phyloP scores from a whole-genome alignment of 2,329 filamentous ascomycete species.

The Aspergillus alliaceus region DNA sequence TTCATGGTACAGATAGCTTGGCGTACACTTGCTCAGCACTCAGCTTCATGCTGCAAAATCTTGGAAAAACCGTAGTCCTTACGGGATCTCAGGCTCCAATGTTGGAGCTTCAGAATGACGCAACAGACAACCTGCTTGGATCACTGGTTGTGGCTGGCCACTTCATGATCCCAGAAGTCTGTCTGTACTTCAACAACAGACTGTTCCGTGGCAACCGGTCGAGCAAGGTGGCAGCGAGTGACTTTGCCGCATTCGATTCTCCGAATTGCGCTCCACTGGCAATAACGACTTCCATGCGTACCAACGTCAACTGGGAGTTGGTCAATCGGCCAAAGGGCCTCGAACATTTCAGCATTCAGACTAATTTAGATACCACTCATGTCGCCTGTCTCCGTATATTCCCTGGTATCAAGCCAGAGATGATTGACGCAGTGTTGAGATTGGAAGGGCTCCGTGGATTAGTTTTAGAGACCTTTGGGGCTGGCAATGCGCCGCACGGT shows the following conservation, averaged over 20 bases:
- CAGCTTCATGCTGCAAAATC: slow-evolving; percentile 88
- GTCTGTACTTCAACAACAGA: slow-evolving; percentile 89
- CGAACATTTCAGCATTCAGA: slow-evolving; percentile 71
- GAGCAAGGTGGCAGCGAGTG: slow-evolving; percentile 82
- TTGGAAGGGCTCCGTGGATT: slow-evolving; percentile 76
- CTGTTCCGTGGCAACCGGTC: slow-evolving; percentile 85
- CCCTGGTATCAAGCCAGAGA: slow-evolving; percentile 88
- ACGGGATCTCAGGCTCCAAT: slow-evolving; percentile 84
- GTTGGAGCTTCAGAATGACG: slow-evolving; percentile 86
- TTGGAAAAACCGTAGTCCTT: slow-evolving; percentile 87
- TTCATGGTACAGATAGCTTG: slow-evolving; percentile 87
- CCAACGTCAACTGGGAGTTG: slow-evolving; percentile 77
- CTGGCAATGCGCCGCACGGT: slow-evolving; percentile 85
- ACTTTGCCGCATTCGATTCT: slow-evolving; percentile 83
- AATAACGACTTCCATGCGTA: slow-evolving; percentile 75
- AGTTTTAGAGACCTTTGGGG: slow-evolving; percentile 88
- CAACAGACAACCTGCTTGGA: slow-evolving; percentile 84
- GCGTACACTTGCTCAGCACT: slow-evolving; percentile 87
- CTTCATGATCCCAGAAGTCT: slow-evolving; percentile 90
- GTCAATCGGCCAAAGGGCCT: slow-evolving; percentile 73
- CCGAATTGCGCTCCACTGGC: slow-evolving; percentile 85
- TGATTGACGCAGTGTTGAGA: slow-evolving; percentile 81
- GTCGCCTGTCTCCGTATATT: slow-evolving; percentile 89
- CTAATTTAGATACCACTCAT: slow-evolving; percentile 78
- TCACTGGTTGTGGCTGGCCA: slow-evolving; percentile 88